These are phyloP conservation scores for Pichia sp. DNA, from an alignment of 1,139 yeast species.

Conservation along the genomic window DNA sequence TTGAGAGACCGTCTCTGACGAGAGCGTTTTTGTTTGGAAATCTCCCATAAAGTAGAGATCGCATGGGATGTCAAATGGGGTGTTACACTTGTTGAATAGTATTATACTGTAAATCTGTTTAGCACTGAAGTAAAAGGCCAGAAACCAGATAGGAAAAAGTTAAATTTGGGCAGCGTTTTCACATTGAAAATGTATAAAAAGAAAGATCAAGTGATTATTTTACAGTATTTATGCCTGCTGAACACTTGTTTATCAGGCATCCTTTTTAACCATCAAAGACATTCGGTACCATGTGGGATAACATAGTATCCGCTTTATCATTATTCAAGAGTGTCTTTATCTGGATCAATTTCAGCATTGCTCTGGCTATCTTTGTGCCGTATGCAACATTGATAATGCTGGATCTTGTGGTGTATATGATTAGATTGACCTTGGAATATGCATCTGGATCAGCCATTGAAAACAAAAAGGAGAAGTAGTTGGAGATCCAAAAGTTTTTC, in stretches of 20 bases:
- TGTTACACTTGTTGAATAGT: neutral
- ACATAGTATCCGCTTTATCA: neutral
- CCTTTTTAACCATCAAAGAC: neutral
- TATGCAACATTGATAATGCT: constrained; percentile 18
- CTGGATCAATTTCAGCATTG: constrained; percentile 16
- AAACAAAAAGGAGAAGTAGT: neutral
- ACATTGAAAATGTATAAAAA: no score
- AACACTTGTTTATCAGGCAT: no score
- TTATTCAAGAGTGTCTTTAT: constrained; percentile 14
- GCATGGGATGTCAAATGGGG: neutral
- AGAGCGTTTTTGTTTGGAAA: constrained; percentile 7
- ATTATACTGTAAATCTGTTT: no score
- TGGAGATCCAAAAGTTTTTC: no score
- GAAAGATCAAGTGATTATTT: no score
- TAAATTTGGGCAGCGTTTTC: neutral
- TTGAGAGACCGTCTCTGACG: constrained; percentile 8
- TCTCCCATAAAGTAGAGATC: neutral
- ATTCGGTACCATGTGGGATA: neutral
- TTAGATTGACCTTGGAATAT: constrained; percentile 16
- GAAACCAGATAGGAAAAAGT: neutral
- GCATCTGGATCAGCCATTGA: neutral
- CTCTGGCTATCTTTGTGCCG: constrained; percentile 18
- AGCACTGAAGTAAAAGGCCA: no score
- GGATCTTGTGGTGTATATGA: constrained; percentile 22
- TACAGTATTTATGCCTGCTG: no score